These are phyloP conservation scores for Diaporthe sp. DNA, from an alignment of 2,329 filamentous ascomycete species.

Conservation along the genomic window DNA sequence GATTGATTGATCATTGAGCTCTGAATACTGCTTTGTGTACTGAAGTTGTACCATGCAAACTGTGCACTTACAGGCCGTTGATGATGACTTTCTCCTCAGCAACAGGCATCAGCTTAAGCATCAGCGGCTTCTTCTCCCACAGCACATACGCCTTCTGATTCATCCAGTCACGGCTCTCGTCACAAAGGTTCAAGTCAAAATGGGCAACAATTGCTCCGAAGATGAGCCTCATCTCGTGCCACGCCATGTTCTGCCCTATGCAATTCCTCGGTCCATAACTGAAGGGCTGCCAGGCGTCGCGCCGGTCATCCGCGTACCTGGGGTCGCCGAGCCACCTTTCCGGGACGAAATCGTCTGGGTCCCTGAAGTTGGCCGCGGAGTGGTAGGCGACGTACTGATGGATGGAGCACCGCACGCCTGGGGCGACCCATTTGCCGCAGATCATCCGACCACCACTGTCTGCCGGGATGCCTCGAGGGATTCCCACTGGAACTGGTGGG, in stretches of 20 bases:
- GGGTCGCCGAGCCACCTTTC: constrained; percentile 57
- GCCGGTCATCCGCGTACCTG: constrained; percentile 43
- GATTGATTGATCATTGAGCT: too few relatives aligned
- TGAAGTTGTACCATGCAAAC: too few relatives aligned
- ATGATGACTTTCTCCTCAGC: neutral
- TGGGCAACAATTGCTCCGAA: constrained; percentile 60
- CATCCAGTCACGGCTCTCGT: constrained; percentile 53
- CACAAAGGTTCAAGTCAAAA: constrained; percentile 58
- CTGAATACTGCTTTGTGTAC: neutral
- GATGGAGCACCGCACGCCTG: constrained; percentile 54
- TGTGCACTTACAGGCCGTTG: neutral
- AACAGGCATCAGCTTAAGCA: constrained; percentile 49
- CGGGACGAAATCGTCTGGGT: constrained; percentile 59
- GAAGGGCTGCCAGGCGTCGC: constrained; percentile 47
- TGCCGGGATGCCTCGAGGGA: constrained; percentile 44
- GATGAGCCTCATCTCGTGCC: constrained; percentile 63
- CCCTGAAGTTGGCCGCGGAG: constrained; percentile 57
- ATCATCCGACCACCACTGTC: constrained; percentile 49
- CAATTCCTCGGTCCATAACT: constrained; percentile 47
- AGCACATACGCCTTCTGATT: constrained; percentile 52
- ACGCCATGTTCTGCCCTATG: constrained; percentile 56
- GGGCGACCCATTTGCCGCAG: constrained; percentile 47
- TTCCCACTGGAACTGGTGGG: constrained; percentile 46
- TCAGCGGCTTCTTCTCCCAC: constrained; percentile 55
- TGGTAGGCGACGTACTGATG: constrained; percentile 59